A percentile compares a stretch with the other conserved stretches of the same genome.
These are phyloP conservation scores for Candida nemodendra DNA, from an alignment of 805 yeast species.

Conservation along the genomic window DNA sequence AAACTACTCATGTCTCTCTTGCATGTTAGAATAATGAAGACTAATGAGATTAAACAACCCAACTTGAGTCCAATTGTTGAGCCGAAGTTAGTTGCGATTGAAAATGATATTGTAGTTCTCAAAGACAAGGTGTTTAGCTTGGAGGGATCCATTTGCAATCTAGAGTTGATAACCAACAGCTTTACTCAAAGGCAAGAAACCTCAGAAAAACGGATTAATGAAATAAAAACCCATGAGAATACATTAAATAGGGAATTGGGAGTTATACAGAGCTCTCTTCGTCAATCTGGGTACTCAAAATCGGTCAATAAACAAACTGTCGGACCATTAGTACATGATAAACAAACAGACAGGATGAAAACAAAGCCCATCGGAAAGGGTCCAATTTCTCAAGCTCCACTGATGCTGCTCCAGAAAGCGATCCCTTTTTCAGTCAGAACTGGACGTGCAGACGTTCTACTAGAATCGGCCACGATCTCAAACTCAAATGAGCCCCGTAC, in stretches of 20 bases:
- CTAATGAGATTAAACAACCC: too few species aligned
- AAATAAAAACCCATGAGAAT: slow-evolving; percentile 3
- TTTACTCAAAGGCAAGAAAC: slow-evolving; percentile 8
- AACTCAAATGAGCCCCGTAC: too few species aligned
- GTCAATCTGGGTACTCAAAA: slow-evolving; percentile 5
- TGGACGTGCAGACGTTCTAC: too few species aligned
- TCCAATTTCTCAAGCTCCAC: too few species aligned
- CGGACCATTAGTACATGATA: not conserved
- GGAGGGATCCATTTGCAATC: slow-evolving; percentile 17
- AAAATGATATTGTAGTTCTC: slow-evolving; percentile 12
- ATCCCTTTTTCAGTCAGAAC: too few species aligned
- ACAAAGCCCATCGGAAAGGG: too few species aligned
- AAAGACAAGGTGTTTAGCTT: slow-evolving; percentile 18
- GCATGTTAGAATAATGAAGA: too few species aligned
- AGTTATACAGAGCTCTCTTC: slow-evolving; percentile 4
- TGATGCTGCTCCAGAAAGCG: too few species aligned
- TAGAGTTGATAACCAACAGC: slow-evolving; percentile 15
- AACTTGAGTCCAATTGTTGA: too few species aligned
- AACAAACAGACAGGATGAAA: not conserved
- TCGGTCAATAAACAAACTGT: not conserved
- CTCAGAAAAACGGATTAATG: slow-evolving; percentile 5
- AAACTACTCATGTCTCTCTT: not conserved
- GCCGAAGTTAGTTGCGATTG: too few species aligned
- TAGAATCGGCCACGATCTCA: too few species aligned
- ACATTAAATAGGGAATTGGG: slow-evolving; percentile 7